phyloP scores from a whole-genome alignment of 257 asterid species.

The Paraleonurus japonicus region DNA sequence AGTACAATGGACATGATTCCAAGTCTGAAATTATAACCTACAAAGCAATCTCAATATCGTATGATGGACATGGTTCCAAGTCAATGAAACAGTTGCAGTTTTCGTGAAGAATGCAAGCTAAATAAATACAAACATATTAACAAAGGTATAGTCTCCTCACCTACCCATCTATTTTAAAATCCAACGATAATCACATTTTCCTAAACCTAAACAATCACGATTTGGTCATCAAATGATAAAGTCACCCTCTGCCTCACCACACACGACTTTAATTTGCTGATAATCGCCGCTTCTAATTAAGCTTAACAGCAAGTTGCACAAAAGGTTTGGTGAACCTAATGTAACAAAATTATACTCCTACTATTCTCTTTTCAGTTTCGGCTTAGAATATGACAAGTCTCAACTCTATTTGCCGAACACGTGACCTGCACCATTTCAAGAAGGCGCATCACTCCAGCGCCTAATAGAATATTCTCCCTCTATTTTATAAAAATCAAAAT shows the following conservation, averaged over 20 bases:
- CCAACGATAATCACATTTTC: not conserved
- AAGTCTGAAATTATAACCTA: not conserved
- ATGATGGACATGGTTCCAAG: conserved; percentile 6
- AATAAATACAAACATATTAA: not conserved
- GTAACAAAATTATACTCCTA: not conserved
- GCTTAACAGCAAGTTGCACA: not conserved
- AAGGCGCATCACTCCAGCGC: not conserved
- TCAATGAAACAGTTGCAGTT: not conserved
- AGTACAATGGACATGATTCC: not conserved
- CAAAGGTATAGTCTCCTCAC: not conserved
- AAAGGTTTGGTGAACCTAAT: not conserved
- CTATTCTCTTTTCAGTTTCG: not conserved
- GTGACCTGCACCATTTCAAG: conserved; percentile 8
- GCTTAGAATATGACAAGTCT: conserved; percentile 24
- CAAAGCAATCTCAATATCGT: not conserved
- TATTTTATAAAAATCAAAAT: too few species aligned
- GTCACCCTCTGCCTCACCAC: not conserved
- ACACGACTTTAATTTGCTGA: not conserved
- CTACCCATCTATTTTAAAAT: not conserved
- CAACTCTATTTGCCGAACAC: conserved; percentile 8
- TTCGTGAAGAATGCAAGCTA: not conserved
- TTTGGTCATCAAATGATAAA: not conserved
- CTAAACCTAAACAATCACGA: not conserved
- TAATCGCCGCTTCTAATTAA: not conserved
- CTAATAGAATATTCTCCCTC: conserved; percentile 1